phyloP scores from a whole-genome alignment of 1,139 yeast species.

The Blastobotrys petasosporus region DNA sequence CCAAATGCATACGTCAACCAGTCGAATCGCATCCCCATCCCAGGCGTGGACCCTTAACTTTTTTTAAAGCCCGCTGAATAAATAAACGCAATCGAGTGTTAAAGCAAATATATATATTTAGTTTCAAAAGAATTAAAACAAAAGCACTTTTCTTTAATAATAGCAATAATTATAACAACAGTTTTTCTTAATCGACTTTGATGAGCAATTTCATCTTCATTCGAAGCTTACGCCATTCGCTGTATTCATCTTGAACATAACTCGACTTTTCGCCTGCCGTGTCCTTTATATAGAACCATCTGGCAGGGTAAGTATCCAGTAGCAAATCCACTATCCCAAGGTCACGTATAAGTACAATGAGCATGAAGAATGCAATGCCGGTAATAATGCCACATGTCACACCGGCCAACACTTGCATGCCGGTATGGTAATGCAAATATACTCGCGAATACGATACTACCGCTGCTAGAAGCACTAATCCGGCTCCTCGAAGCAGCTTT shows the following conservation, averaged over 20 bases:
- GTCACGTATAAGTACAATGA: slow-evolving; percentile 40
- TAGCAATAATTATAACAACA: slow-evolving; percentile 8
- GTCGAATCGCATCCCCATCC: slow-evolving; percentile 49
- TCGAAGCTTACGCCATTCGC: slow-evolving; percentile 30
- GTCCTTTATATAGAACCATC: slow-evolving; percentile 35
- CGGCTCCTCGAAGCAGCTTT: slow-evolving; percentile 26
- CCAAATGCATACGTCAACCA: slow-evolving; percentile 83
- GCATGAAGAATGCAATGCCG: slow-evolving; percentile 54
- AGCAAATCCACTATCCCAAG: slow-evolving; percentile 34
- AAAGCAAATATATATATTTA: slow-evolving; percentile 4
- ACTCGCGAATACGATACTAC: slow-evolving; percentile 71
- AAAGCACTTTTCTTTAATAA: background rate
- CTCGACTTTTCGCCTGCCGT: slow-evolving; percentile 31
- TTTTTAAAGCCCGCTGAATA: background rate
- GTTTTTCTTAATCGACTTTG: slow-evolving; percentile 22
- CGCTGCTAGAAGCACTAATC: slow-evolving; percentile 31
- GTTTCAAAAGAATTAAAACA: background rate
- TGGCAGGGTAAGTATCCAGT: slow-evolving; percentile 31
- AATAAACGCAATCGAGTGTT: background rate
- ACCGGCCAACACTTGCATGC: slow-evolving; percentile 71
- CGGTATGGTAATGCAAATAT: slow-evolving; percentile 70
- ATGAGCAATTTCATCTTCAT: slow-evolving; percentile 28
- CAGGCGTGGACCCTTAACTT: slow-evolving; percentile 22
- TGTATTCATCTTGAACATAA: slow-evolving; percentile 32
- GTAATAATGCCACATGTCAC: slow-evolving; percentile 52